phyloP scores from a whole-genome alignment of 1,284 basidiomycete genomes.

The Thecaphora thlaspeos region DNA sequence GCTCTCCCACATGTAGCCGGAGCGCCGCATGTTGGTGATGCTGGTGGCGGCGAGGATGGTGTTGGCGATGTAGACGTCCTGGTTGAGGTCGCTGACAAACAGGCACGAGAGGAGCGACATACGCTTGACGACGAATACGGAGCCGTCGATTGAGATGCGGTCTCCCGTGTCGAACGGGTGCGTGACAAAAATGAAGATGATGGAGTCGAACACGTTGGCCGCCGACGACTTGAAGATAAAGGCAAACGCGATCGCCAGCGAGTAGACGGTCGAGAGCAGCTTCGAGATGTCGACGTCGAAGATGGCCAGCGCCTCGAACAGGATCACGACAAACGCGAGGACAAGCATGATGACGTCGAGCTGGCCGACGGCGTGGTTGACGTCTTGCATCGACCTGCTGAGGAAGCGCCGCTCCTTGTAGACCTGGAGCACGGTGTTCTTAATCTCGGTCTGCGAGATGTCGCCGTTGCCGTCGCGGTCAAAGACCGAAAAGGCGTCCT shows the following conservation, averaged over 20 bases:
- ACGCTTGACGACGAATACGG: slow-evolving; percentile 45
- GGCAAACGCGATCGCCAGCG: slow-evolving; percentile 52
- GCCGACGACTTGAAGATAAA: slow-evolving; percentile 56
- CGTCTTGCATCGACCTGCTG: slow-evolving; percentile 49
- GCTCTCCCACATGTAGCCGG: slow-evolving; percentile 51
- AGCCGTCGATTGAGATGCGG: slow-evolving; percentile 38
- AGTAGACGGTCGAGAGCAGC: slow-evolving; percentile 52
- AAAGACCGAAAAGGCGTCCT: slow-evolving; percentile 72
- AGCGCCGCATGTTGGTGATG: slow-evolving; percentile 52
- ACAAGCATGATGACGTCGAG: slow-evolving; percentile 46
- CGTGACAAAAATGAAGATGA: slow-evolving; percentile 55
- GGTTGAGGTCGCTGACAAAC: slow-evolving; percentile 46
- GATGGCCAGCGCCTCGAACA: slow-evolving; percentile 53
- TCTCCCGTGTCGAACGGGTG: slow-evolving; percentile 56
- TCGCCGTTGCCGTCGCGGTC: slow-evolving; percentile 71
- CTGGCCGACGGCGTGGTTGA: slow-evolving; percentile 50
- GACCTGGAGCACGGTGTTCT: slow-evolving; percentile 65
- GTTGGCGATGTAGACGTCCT: slow-evolving; percentile 52
- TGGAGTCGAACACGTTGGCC: slow-evolving; percentile 53
- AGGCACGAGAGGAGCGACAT: slow-evolving; percentile 51
- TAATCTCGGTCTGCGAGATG: slow-evolving; percentile 74
- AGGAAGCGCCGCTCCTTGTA: slow-evolving; percentile 56
- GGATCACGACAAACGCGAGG: slow-evolving; percentile 40
- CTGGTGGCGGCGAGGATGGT: slow-evolving; percentile 37
- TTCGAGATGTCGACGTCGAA: slow-evolving; percentile 52